A percentile compares a stretch with the other conserved stretches of the same genome.
Conservation (phyloP, 148 eudicot genomes). For the Silene latifolia region DNA sequence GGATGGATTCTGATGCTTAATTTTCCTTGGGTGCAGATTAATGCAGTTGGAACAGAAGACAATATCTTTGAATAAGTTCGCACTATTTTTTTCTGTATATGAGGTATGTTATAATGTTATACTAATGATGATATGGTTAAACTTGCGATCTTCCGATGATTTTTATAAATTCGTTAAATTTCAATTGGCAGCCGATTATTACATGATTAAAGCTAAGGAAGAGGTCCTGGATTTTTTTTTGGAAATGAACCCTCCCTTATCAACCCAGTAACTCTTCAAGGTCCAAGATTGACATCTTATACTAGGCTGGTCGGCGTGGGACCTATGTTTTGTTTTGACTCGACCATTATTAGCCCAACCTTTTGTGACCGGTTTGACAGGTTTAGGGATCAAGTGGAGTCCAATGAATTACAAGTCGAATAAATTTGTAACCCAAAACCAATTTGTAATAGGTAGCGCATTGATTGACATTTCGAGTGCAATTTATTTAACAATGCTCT, state of each 20-base stretch:
- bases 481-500: too few species aligned
- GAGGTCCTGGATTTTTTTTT: slow-evolving; percentile 14
- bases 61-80: slow-evolving; percentile 70
- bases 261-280: background rate
- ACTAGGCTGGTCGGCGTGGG: background rate
- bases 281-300: slow-evolving; percentile 5
- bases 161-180: background rate
- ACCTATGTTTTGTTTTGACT: background rate
- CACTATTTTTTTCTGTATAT: slow-evolving; percentile 51
- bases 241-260: slow-evolving; percentile 12
- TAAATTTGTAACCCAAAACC: background rate
- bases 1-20: background rate
- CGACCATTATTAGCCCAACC: background rate
- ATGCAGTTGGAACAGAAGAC: slow-evolving; percentile 77
- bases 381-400: background rate
- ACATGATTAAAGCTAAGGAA: background rate
- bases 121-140: background rate
- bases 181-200: slow-evolving; percentile 27
- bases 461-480: background rate
- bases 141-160: background rate
- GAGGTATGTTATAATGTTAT: slow-evolving; percentile 46
- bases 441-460: background rate
- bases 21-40: slow-evolving; percentile 44
- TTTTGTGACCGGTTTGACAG: background rate
- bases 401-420: background rate